Percentiles rank a stretch among this genome's conserved stretches.
These are phyloP conservation scores for Ascocoryne sarcoides DNA, from an alignment of 2,329 filamentous ascomycete species.

Conservation along the genomic window DNA sequence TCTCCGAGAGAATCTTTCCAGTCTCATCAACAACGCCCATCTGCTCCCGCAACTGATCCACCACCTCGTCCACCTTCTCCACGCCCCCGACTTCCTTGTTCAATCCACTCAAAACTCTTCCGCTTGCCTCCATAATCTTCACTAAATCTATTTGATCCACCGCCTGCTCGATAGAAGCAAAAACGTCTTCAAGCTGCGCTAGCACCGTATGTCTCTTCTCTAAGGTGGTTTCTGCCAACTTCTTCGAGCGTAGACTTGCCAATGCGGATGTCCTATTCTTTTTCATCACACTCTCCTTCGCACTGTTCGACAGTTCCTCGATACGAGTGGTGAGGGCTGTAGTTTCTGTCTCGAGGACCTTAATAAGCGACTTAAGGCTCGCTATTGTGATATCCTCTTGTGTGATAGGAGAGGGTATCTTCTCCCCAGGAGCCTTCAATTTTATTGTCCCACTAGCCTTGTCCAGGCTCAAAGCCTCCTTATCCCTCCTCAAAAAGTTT, in stretches of 20 bases:
- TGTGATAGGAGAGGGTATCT: constrained; percentile 45
- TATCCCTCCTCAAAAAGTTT: constrained; percentile 60
- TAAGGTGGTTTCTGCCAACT: constrained; percentile 67
- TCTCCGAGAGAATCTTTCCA: constrained; percentile 63
- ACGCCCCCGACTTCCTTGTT: constrained; percentile 71
- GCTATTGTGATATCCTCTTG: constrained; percentile 76
- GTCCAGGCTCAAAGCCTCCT: constrained; percentile 48
- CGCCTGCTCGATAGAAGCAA: constrained; percentile 76
- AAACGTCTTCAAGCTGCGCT: constrained; percentile 73
- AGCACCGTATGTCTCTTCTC: constrained; percentile 64
- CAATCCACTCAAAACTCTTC: constrained; percentile 60
- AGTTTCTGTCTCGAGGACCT: constrained; percentile 66
- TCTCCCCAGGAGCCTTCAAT: constrained; percentile 50
- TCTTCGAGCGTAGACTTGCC: constrained; percentile 73
- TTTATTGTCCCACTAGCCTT: constrained; percentile 55
- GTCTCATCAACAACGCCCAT: constrained; percentile 80
- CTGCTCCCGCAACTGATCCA: constrained; percentile 68
- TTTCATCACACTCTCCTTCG: constrained; percentile 59
- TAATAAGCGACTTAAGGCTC: constrained; percentile 70
- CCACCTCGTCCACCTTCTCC: constrained; percentile 65
- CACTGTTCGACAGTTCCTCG: constrained; percentile 52
- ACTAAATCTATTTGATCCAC: constrained; percentile 78
- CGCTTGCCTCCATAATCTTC: constrained; percentile 70
- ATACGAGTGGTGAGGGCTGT: constrained; percentile 57
- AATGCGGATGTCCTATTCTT: constrained; percentile 71